Evolutionary conservation across 805 yeast genomes (phyloP).

Genomic region (Sugiyamaella qingdaonensis): DNA sequence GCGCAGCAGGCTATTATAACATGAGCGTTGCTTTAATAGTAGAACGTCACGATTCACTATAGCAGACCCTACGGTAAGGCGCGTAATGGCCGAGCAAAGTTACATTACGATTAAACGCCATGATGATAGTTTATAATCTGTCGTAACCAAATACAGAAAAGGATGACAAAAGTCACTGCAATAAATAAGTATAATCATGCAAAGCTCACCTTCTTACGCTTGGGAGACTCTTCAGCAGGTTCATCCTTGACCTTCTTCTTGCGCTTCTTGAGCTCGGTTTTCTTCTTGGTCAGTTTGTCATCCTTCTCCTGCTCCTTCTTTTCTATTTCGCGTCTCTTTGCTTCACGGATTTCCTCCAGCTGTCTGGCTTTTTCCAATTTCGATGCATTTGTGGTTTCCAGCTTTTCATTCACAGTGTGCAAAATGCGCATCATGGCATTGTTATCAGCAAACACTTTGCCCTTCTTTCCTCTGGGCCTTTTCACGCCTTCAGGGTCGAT

Average conservation of each 20-base stretch:
- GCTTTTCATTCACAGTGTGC: constrained; percentile 74
- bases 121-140: neutral
- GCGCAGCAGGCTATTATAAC: too few species aligned
- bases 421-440: constrained; percentile 70
- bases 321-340: constrained; percentile 83
- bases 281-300: constrained; percentile 66
- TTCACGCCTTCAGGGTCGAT: constrained; percentile 76
- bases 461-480: constrained; percentile 73
- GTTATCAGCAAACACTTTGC: constrained; percentile 44
- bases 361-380: constrained; percentile 86
- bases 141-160: neutral
- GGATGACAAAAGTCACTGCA: neutral
- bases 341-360: constrained; percentile 83
- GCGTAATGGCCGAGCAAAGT: too few species aligned
- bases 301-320: constrained; percentile 69
- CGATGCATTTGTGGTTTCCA: constrained; percentile 76
- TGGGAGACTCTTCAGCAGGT: constrained; percentile 8
- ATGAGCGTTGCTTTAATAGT: too few species aligned
- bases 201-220: constrained; percentile 16
- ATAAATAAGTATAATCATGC: constrained; percentile 11
- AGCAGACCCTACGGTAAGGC: too few species aligned
- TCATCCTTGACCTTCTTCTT: constrained; percentile 15
- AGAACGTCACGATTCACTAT: too few species aligned
- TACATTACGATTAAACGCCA: neutral
- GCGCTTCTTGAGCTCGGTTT: constrained; percentile 16